phyloP scores from a whole-genome alignment of 768 basidiomycete genomes.

The Lyophyllum atratum region DNA sequence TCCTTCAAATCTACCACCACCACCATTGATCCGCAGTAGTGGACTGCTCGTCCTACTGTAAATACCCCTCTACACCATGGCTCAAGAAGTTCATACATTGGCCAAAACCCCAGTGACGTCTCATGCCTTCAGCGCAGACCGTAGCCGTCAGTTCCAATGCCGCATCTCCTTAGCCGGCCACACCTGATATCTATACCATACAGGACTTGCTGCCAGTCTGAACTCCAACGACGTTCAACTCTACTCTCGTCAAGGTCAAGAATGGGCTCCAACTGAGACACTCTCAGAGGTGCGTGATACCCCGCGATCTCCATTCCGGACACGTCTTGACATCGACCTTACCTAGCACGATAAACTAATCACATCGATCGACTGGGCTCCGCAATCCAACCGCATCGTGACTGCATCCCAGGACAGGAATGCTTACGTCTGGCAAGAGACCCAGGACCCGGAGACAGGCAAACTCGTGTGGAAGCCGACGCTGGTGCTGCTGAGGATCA shows the following conservation, averaged over 20 bases:
- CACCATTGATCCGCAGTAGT: conserved; percentile 55
- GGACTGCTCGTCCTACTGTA: conserved; percentile 83
- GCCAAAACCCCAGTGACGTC: conserved; percentile 85
- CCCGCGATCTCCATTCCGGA: background rate
- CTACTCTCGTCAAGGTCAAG: conserved; percentile 62
- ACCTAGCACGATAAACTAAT: conserved; percentile 93
- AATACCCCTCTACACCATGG: conserved; percentile 34
- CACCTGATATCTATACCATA: background rate
- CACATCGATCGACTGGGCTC: conserved; percentile 99
- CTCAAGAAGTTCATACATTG: conserved; percentile 76
- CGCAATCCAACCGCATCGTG: conserved; percentile 94
- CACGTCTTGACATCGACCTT: background rate
- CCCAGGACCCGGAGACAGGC: conserved; percentile 71
- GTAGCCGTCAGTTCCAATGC: conserved; percentile 64
- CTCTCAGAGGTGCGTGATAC: conserved; percentile 72
- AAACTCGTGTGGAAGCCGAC: conserved; percentile 89
- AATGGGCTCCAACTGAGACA: conserved; percentile 74
- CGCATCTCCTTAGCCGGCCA: background rate
- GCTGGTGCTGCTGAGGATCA: conserved; percentile 92
- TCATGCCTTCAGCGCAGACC: conserved; percentile 90
- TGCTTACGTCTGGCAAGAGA: conserved; percentile 96
- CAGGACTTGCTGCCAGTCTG: conserved; percentile 90
- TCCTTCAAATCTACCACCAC: background rate
- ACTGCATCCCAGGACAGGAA: conserved; percentile 99
- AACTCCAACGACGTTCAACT: conserved; percentile 90